These are phyloP conservation scores for Acacia concinna DNA, from an alignment of 331 rosid genomes.

Conservation along the genomic window DNA sequence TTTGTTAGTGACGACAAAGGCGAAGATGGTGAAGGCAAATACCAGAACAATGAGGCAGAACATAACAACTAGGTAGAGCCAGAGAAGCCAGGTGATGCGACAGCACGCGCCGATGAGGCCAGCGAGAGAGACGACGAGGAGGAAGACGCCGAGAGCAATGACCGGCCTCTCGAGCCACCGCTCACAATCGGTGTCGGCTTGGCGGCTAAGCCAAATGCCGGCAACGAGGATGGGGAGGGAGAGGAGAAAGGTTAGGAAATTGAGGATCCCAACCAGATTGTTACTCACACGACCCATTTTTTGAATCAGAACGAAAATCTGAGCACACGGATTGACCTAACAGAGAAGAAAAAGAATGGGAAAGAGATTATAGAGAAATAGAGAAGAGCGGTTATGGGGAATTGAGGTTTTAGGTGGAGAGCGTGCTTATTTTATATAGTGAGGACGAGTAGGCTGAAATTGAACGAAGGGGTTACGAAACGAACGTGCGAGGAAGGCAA, in stretches of 20 bases:
- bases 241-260: slow-evolving; percentile 63
- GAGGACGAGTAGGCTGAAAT: too few species aligned
- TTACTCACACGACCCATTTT: slow-evolving; percentile 57
- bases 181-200: slow-evolving; percentile 68
- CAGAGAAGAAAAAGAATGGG: not conserved
- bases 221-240: slow-evolving; percentile 67
- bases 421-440: not conserved
- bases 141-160: slow-evolving; percentile 67
- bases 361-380: not conserved
- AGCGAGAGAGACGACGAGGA: slow-evolving; percentile 67
- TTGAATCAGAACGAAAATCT: not conserved
- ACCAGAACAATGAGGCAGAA: slow-evolving; percentile 74
- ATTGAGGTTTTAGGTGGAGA: not conserved
- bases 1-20: slow-evolving; percentile 73
- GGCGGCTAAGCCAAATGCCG: slow-evolving; percentile 77
- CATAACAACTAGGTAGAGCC: slow-evolving; percentile 87
- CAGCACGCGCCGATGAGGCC: slow-evolving; percentile 89
- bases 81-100: slow-evolving; percentile 77
- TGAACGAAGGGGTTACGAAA: not conserved
- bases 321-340: not conserved
- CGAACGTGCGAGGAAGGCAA: not conserved
- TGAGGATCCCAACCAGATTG: slow-evolving; percentile 69
- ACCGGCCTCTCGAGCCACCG: slow-evolving; percentile 66
- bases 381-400: too few species aligned
- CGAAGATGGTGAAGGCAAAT: slow-evolving; percentile 69